Base-by-base conservation (phyloP, 164 flowering plant species). In the Aristolochia fimbriata region DNA sequence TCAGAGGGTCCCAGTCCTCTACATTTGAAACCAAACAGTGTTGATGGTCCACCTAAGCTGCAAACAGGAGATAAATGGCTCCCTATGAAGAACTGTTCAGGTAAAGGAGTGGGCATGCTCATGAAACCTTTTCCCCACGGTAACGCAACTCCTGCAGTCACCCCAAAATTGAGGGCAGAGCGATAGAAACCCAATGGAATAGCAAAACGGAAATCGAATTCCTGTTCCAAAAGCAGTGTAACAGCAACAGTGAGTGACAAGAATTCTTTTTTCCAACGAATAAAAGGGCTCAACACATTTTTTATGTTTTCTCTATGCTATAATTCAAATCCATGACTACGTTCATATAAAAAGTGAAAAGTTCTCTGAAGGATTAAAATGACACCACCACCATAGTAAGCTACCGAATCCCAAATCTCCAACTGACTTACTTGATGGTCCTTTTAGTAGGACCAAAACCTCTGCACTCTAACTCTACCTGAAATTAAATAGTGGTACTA, bases 61-160 rank as follows among this genome's bases (percentile, higher is more conserved):
- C 96, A 87, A 63, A 92, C 80, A 47, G 97, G 90, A 65, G 97
- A 89, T 55, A 83, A 61, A 61, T 92, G 77, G 31, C 97, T 94
- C 62, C 98, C 97, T 69, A 89, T 66, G 82, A 86, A 93, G 73
- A 81, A 93, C 63, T 92, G 80, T 59, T 90, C 96, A 21, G 87
- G 85, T 50, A 84, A 52, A 46, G 85, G 75, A 0, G 90, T 75
- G n/a, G 90, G 74, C 65, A 4, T 76, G 62, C 60, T 71, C 82
- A 77, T 63, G 73, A 70, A 84, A 27, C 92, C 92, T 47, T 60
- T 69, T 27, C 96, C 96, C 96, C 93, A 86, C 25, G 98, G 98
- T 59, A 86, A 73, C 55, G 85, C 31, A 61, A 79, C 74, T 66
- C 98, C 97, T 59, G 72, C 72, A 53, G 97, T 81, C 20, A 87